Percentiles rank a stretch among this genome's conserved stretches.
Conservation (phyloP, 495 filamentous ascomycete genomes). For the Physcia stellaris region DNA sequence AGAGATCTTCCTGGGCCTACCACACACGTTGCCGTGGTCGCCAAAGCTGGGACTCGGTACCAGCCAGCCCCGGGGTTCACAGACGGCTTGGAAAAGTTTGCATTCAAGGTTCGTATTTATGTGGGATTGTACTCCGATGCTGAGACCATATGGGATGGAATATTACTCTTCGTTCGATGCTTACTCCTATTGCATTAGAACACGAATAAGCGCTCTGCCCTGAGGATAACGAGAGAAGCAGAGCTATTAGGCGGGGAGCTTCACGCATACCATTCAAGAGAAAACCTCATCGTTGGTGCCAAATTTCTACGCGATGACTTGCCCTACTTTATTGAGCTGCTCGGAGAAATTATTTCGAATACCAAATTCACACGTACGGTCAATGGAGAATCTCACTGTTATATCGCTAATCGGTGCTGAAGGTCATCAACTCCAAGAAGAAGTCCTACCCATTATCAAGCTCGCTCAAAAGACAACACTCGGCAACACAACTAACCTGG, state of each 20-base stretch:
- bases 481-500: slow-evolving; percentile 52
- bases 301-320: slow-evolving; percentile 92
- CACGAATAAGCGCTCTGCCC: slow-evolving; percentile 69
- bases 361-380: slow-evolving; percentile 74
- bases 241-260: slow-evolving; percentile 88
- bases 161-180: too few species aligned
- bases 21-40: slow-evolving; percentile 76
- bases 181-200: slow-evolving; percentile 46
- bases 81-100: slow-evolving; percentile 80
- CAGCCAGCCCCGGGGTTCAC: slow-evolving; percentile 78
- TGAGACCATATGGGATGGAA: too few species aligned
- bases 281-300: slow-evolving; percentile 80
- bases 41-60: slow-evolving; percentile 86
- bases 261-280: slow-evolving; percentile 71
- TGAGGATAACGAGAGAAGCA: slow-evolving; percentile 85
- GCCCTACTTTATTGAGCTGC: slow-evolving; percentile 92
- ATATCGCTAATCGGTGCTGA: slow-evolving; percentile 7
- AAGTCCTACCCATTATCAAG: slow-evolving; percentile 60
- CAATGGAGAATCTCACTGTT: slow-evolving; percentile 1
- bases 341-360: slow-evolving; percentile 77
- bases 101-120: slow-evolving; percentile 95
- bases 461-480: slow-evolving; percentile 55
- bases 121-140: too few species aligned
- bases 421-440: slow-evolving; percentile 83
- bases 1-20: slow-evolving; percentile 79